A percentile compares a stretch with the other conserved stretches of the same genome.
These are phyloP conservation scores for Phytopythium sindhum DNA, from an alignment of 352 stramenopile species.

Conservation along the genomic window DNA sequence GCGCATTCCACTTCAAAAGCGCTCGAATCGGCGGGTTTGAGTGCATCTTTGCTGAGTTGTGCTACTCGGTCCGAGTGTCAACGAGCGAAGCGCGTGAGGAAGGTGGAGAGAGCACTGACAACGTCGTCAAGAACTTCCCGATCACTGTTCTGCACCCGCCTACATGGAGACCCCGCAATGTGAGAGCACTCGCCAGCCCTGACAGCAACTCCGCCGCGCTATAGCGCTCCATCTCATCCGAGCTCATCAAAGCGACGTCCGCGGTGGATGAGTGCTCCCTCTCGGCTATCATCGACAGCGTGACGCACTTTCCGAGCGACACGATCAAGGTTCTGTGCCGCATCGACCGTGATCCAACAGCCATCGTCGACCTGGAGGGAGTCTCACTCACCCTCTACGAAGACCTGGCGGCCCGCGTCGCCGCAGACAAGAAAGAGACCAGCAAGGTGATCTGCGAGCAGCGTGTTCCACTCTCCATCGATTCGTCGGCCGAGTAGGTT, in stretches of 20 bases:
- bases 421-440: background rate
- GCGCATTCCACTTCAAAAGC: conserved; percentile 14
- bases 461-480: background rate
- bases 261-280: background rate
- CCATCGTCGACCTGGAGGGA: background rate
- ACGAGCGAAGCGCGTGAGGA: background rate
- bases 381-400: background rate
- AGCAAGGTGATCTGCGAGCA: background rate
- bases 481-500: background rate
- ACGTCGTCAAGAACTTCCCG: background rate
- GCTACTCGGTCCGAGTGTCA: conserved; percentile 5
- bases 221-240: conserved; percentile 1
- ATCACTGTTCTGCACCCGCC: background rate
- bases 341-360: background rate
- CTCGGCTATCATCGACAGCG: conserved; percentile 6
- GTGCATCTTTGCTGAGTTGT: conserved; percentile 9
- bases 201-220: background rate
- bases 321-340: conserved; percentile 4
- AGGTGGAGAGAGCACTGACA: background rate
- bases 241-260: background rate
- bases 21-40: conserved; percentile 5
- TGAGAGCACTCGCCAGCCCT: background rate
- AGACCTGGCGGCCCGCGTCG: background rate
- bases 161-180: background rate
- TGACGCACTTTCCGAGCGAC: conserved; percentile 3